These are phyloP conservation scores for Blastocrithidia nonstop DNA, from an alignment of 208 protist species.

Conservation along the genomic window DNA sequence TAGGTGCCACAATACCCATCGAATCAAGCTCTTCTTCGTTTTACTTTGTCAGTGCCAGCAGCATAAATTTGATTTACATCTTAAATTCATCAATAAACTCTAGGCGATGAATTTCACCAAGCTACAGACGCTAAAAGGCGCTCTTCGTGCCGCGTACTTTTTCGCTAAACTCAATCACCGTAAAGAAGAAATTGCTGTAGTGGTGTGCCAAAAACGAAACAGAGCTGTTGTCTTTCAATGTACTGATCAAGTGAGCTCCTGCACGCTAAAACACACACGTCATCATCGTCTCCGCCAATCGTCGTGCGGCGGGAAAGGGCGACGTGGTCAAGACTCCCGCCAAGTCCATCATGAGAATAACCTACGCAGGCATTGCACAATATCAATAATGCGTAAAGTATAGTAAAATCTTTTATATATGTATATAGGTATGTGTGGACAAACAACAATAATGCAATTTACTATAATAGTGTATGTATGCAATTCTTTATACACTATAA, in stretches of 20 bases:
- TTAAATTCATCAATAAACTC: constrained; percentile 39
- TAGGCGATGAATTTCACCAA: constrained; percentile 53
- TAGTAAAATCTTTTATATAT: neutral
- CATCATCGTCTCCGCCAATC: constrained; percentile 59
- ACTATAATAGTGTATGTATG: neutral
- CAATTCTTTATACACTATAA: neutral
- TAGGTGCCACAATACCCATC: constrained; percentile 36
- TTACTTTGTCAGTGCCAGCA: constrained; percentile 28
- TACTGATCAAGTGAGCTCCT: constrained; percentile 25
- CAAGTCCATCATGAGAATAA: constrained; percentile 68
- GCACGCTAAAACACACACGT: constrained; percentile 48
- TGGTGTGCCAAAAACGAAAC: constrained; percentile 32
- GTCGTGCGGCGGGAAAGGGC: constrained; percentile 40
- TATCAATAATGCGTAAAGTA: neutral
- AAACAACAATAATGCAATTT: too few relatives aligned
- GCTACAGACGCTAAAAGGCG: constrained; percentile 44
- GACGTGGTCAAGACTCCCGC: constrained; percentile 48
- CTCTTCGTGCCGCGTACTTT: constrained; percentile 23
- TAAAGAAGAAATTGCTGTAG: constrained; percentile 65
- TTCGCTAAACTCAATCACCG: constrained; percentile 46
- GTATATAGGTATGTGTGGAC: constrained; percentile 2
- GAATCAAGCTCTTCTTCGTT: constrained; percentile 42
- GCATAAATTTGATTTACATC: constrained; percentile 45
- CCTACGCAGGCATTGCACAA: constrained; percentile 34
- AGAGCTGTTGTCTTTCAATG: constrained; percentile 13